Percentiles rank a stretch among this genome's conserved stretches.
Conservation (phyloP, 2,329 filamentous ascomycete species). For the Nemania sp. region DNA sequence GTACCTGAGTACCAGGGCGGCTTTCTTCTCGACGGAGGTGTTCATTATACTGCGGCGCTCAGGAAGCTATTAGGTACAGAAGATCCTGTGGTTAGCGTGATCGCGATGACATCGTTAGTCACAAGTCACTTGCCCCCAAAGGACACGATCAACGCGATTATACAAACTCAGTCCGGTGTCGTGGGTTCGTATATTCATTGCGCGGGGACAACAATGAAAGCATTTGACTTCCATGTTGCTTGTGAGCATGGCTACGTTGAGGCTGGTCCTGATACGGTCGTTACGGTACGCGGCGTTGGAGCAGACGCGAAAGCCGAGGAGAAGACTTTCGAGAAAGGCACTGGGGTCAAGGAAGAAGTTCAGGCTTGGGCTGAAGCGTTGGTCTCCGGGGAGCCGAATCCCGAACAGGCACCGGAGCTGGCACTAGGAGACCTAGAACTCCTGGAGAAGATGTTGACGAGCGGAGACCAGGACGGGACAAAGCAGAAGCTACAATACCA, state of each 20-base stretch:
- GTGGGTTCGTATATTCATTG: conserved; percentile 69
- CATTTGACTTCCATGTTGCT: conserved; percentile 67
- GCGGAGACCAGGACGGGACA: conserved; percentile 59
- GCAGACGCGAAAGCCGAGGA: conserved; percentile 55
- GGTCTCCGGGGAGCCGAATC: conserved; percentile 59
- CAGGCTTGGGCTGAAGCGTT: conserved; percentile 70
- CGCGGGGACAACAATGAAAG: conserved; percentile 66
- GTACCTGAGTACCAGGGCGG: conserved; percentile 78
- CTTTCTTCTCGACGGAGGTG: conserved; percentile 80
- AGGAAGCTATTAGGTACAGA: conserved; percentile 67
- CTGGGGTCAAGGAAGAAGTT: conserved; percentile 70
- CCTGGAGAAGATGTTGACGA: conserved; percentile 63
- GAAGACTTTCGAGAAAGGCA: conserved; percentile 62
- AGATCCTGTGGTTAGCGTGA: conserved; percentile 60
- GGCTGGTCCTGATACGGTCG: conserved; percentile 58
- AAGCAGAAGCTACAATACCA: conserved; percentile 57
- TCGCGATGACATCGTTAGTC: conserved; percentile 67
- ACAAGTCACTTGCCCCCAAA: conserved; percentile 71
- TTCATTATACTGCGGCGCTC: conserved; percentile 76
- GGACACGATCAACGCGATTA: conserved; percentile 72
- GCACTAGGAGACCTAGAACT: conserved; percentile 72
- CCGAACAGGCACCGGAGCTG: conserved; percentile 67
- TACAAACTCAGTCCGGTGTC: conserved; percentile 65
- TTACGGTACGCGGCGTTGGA: conserved; percentile 54
- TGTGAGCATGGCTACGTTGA: conserved; percentile 69